These are phyloP conservation scores for Solanum commersonii DNA, from an alignment of 257 asterid genomes.

Conservation along the genomic window DNA sequence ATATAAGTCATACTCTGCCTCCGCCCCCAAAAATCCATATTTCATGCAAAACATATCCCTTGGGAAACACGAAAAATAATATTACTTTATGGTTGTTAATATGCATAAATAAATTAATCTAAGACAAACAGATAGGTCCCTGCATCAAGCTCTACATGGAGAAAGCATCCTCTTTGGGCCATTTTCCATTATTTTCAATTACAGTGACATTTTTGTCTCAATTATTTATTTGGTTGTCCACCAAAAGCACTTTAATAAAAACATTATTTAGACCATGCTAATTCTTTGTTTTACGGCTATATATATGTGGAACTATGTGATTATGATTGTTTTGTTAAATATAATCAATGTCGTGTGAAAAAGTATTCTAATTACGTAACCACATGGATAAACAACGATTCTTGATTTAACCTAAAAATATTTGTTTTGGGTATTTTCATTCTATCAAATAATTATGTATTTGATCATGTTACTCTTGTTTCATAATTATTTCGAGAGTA, in stretches of 20 bases:
- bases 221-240: background rate
- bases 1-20: background rate
- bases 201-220: background rate
- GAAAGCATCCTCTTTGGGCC: conserved; percentile 6
- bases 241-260: background rate
- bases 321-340: background rate
- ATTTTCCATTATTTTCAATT: background rate
- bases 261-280: background rate
- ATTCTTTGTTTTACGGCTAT: background rate
- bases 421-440: background rate
- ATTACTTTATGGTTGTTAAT: background rate
- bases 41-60: background rate
- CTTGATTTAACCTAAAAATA: background rate
- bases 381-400: background rate
- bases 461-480: background rate
- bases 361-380: background rate
- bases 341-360: background rate
- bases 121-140: background rate
- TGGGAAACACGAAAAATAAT: background rate
- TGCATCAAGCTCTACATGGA: background rate
- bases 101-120: background rate
- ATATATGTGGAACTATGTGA: background rate
- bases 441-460: background rate
- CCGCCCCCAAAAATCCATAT: background rate
- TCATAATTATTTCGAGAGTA: background rate